Base-by-base conservation (phyloP, 192 early-diverging fungal species). In the Funneliformis mosseae region DNA sequence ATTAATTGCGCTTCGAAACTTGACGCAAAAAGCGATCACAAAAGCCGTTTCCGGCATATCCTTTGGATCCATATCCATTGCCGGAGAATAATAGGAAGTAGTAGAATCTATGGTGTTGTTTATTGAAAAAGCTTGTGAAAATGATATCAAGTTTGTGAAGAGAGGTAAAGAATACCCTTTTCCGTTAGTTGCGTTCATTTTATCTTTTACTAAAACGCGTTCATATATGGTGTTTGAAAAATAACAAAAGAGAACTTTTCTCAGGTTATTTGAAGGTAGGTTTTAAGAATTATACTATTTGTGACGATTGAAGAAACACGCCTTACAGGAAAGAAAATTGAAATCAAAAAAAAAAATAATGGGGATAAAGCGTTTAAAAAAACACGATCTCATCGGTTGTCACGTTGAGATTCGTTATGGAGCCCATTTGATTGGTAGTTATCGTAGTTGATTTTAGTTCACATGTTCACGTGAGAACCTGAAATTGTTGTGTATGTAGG, bases 1-100 rank as follows among this genome's bases (percentile, higher is more conserved):
- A 21, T 72, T 27, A 11, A 72, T n/a, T 11, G 70, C 70, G 1
- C 45, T 43, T 9, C n/a, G n/a, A 18, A 46, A 72, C 25, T 72
- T 72, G 1, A 72, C 41, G 14, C 42, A 72, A 72, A 72, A 72
- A 4, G 43, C 41, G n/a, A 72, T 72, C 7, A 72, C 43, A 72
- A 72, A 72, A 46, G 70, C 70, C 5, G 70, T 72, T 72, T 72
- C 70, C 9, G 70, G 70, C 70, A 72, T 72, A 18, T 72, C 42
- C 25, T 72, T 72, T 46, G 70, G 70, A 27, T 72, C 43, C 46
- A 48, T 48, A 11, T 48, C 46, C 46, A 48, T 48, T 48, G 10
- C 8, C 46, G 46, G 46, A 48, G 46, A 48, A 12, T 48, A 48
- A 12, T 48, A 48, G 2, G 46, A 48, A 12, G 46, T 48, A 10